Evolutionary conservation across 2,329 filamentous ascomycete genomes (phyloP).

Genomic region (Colletotrichum sp.): DNA sequence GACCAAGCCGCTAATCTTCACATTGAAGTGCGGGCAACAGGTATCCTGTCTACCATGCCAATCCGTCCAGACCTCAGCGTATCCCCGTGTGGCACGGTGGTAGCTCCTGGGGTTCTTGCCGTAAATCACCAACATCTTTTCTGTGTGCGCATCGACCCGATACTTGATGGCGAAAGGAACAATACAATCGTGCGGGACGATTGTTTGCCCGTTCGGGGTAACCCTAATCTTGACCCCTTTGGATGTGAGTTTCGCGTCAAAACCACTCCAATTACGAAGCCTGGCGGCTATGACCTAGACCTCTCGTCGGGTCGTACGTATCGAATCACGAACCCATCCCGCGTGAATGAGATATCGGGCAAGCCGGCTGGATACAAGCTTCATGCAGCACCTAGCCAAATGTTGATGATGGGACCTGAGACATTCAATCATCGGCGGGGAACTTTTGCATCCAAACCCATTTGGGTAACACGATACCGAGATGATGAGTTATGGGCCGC

Average conservation of each 20-base stretch:
- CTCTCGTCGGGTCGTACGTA: slow-evolving; percentile 38
- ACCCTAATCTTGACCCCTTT: slow-evolving; percentile 33
- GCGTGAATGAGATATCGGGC: slow-evolving; percentile 60
- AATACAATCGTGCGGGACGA: slow-evolving; percentile 59
- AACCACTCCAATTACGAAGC: neutral
- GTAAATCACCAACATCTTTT: slow-evolving; percentile 75
- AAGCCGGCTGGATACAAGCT: slow-evolving; percentile 62
- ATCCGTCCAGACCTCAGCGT: slow-evolving; percentile 46
- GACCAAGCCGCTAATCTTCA: slow-evolving; percentile 52
- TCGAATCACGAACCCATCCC: slow-evolving; percentile 50
- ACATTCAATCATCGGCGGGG: slow-evolving; percentile 62
- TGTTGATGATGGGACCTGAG: slow-evolving; percentile 56
- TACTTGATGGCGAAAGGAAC: neutral
- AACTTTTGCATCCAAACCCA: slow-evolving; percentile 61
- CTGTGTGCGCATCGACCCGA: slow-evolving; percentile 62
- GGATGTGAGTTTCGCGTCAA: neutral
- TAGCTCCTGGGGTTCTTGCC: slow-evolving; percentile 65
- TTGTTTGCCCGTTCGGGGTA: neutral
- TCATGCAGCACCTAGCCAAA: slow-evolving; percentile 46
- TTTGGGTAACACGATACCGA: slow-evolving; percentile 62
- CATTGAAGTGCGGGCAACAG: slow-evolving; percentile 41
- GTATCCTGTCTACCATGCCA: slow-evolving; percentile 50
- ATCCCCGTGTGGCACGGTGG: slow-evolving; percentile 66
- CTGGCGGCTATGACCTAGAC: neutral
- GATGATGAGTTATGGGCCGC: slow-evolving; percentile 66